A percentile compares a stretch with the other conserved stretches of the same genome.
These are phyloP conservation scores for Anacardium occidentale DNA, from an alignment of 345 rosid species.

Conservation along the genomic window DNA sequence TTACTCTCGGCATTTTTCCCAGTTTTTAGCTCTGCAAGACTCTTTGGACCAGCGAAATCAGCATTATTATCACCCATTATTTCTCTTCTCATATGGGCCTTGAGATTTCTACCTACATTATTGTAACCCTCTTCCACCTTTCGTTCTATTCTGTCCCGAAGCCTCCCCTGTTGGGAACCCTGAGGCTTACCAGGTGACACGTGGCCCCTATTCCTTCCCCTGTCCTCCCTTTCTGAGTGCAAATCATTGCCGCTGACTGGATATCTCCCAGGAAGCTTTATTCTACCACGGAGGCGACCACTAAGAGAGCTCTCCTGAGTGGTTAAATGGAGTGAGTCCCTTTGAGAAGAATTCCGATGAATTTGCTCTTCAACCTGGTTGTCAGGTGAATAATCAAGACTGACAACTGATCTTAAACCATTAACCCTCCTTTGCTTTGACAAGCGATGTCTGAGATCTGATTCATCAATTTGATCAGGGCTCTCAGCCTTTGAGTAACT, in stretches of 20 bases:
- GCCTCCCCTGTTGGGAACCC: conserved; percentile 44
- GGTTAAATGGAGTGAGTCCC: conserved; percentile 36
- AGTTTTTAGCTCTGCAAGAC: conserved; percentile 62
- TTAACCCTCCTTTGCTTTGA: conserved; percentile 62
- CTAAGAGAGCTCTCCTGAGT: conserved; percentile 47
- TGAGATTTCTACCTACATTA: conserved; percentile 38
- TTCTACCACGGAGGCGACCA: conserved; percentile 75
- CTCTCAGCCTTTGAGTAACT: conserved; percentile 42
- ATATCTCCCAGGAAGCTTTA: conserved; percentile 68
- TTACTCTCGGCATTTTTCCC: conserved; percentile 33
- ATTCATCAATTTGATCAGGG: conserved; percentile 44
- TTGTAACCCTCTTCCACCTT: conserved; percentile 46
- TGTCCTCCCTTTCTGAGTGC: conserved; percentile 50
- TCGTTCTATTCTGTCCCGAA: conserved; percentile 60
- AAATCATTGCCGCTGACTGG: conserved; percentile 34
- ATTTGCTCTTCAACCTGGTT: conserved; percentile 43
- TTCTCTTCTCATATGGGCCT: conserved; percentile 51
- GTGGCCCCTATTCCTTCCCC: conserved; percentile 48
- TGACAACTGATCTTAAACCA: conserved; percentile 67
- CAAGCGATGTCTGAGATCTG: conserved; percentile 72
- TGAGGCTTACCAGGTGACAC: conserved; percentile 45
- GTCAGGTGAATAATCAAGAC: conserved; percentile 47
- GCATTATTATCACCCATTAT: conserved; percentile 35
- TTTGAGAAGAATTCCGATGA: conserved; percentile 42
- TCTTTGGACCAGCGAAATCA: conserved; percentile 53